Conservation (phyloP, 305 asterid species). For the Solanum hybrid region DNA sequence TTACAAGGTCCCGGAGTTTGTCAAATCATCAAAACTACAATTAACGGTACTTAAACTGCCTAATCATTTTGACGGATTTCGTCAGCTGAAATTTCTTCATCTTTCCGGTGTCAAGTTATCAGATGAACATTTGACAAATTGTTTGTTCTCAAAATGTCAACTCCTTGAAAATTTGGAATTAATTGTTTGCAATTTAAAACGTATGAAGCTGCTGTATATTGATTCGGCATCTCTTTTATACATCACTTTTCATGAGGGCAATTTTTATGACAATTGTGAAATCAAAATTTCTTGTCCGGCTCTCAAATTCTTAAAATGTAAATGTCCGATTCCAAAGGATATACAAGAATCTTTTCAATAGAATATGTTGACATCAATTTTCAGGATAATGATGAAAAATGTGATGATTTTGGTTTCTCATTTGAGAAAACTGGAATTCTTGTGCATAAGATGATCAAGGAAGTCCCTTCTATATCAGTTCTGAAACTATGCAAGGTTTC, state of each 20-base stretch:
- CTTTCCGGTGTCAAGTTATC: not conserved
- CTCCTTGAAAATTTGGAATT: not conserved
- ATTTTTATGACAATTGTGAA: not conserved
- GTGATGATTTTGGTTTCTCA: not conserved
- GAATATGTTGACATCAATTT: not conserved
- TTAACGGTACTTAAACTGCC: no score
- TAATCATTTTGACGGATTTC: no score
- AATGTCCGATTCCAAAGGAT: not conserved
- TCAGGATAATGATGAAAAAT: no score
- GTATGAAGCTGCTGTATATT: not conserved
- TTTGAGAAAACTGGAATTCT: not conserved
- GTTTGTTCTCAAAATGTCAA: not conserved
- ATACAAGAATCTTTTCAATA: not conserved
- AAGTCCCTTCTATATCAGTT: not conserved
- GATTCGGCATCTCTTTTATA: not conserved
- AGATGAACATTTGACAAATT: not conserved
- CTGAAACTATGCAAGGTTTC: not conserved
- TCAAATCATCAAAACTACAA: no score
- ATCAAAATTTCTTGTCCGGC: conserved; percentile 2
- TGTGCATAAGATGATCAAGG: not conserved
- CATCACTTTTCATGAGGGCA: not conserved
- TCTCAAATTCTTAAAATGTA: not conserved
- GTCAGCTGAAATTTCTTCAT: not conserved
- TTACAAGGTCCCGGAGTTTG: no score
- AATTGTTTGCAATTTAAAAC: not conserved